Evolutionary conservation across 208 protist genomes (phyloP), one percentile per base, ranked within the genome.

Genomic region (Acanthamoeba lenticulata): DNA sequence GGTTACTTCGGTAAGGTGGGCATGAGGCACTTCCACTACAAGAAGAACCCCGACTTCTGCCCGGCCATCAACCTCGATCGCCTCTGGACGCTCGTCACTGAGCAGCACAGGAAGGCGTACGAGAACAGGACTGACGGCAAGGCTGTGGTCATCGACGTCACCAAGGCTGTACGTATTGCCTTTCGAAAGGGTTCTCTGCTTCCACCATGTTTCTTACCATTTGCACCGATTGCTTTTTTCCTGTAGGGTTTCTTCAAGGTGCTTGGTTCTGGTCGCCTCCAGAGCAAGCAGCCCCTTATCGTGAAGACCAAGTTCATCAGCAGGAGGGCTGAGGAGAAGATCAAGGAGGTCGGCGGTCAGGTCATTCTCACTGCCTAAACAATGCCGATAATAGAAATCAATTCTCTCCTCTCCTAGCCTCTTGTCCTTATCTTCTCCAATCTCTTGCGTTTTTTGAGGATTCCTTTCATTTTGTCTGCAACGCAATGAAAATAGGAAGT

Each of bases 1-100:
- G 99, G 99, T 94, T 99, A 99, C 98, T 99, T 99, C 96, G 99
- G 99, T 96, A 99, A 99, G 98, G 97, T 99, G 52, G 99, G 99
- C 97, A 99, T 99, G 99, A 97, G 99, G 94, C 97, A 99, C 97
- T 99, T 98, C 96, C 99, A 99, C 97, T 96, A 98, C 96, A 96
- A 97, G 88, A 98, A 98, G 95, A 98, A 99, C 92, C 98, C 99
- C 96, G 55, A 98, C 49, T 95, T 98, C 96, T 98, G 98, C 96
- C 99, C 99, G 88, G 98, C 97, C 42, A 98, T 99, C 97, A 99
- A 99, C 97, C 95, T 99, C 90, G 99, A 99, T 96, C 99, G 99
- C 96, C 95, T 99, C 81, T 99, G 99, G 98, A 97, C 98, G 69
- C 97, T 99, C 69, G 98, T 99, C n/a, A 94, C 98, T 47, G 97